These are phyloP conservation scores for Mortierella alpina DNA, from an alignment of 192 early-diverging fungal genomes.

Conservation along the genomic window DNA sequence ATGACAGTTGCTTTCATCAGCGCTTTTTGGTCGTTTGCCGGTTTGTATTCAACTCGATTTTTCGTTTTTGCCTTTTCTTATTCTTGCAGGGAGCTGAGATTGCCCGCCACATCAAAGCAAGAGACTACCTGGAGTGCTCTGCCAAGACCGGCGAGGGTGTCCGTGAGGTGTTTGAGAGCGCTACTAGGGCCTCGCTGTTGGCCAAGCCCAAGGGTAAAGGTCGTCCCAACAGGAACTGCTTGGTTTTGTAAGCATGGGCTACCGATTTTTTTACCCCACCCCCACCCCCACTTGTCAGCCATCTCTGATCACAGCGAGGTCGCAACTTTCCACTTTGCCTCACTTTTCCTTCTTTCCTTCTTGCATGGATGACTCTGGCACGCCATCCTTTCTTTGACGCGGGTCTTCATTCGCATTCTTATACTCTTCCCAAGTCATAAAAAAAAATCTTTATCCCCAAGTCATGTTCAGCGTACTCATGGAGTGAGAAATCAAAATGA, in stretches of 20 bases:
- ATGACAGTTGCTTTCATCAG: slow-evolving; percentile 56
- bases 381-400: too few relatives aligned
- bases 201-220: slow-evolving; percentile 34
- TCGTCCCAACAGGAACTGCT: slow-evolving; percentile 23
- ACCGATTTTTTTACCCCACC: too few relatives aligned
- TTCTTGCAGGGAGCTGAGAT: slow-evolving; percentile 71
- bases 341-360: too few relatives aligned
- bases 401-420: too few relatives aligned
- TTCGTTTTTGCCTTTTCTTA: not conserved
- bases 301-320: too few relatives aligned
- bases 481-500: too few relatives aligned
- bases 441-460: too few relatives aligned
- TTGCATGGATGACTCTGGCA: too few relatives aligned
- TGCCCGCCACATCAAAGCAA: slow-evolving; percentile 87
- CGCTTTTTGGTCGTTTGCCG: not conserved
- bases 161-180: slow-evolving; percentile 87
- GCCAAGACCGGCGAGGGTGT: slow-evolving; percentile 86
- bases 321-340: too few relatives aligned
- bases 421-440: too few relatives aligned
- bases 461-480: too few relatives aligned
- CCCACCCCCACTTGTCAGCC: too few relatives aligned
- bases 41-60: not conserved
- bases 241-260: slow-evolving; percentile 25
- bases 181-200: slow-evolving; percentile 82
- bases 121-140: slow-evolving; percentile 92